Evolutionary conservation across 768 basidiomycete species (phyloP), one percentile per base, ranked within the genome.

Genomic region (Hypsizygus marmoreus): DNA sequence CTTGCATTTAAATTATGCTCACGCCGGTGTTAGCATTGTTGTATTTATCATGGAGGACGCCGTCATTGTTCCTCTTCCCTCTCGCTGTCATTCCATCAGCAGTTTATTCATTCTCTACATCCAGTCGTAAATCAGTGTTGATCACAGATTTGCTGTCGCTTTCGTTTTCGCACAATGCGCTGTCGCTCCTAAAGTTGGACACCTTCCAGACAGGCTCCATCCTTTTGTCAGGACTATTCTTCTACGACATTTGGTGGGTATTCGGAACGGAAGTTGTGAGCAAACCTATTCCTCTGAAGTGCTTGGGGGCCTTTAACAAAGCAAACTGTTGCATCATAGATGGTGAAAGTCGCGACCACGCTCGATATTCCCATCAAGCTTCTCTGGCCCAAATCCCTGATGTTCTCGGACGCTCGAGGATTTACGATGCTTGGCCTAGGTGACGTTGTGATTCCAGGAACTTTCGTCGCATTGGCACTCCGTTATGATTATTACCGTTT

Each of bases 211-310:
- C 95, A 12, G 95, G 93, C 6, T 76, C 77, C 30, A 80, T 92
- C 49, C 76, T 97, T 3, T 73, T 99, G 4, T 77, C 78, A 2
- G 93, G 91, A 4, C 71, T 99, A 17, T 92, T 97, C 68, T 35
- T 97, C 31, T 98, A 98, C 61, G 95, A 98, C 62, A 80, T 97
- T 30, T 95, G 86, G 79, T 97, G 91, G 91, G 92, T 95, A 2
- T 95, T 94, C 62, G 89, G 88, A 14, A 88, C 88, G 0, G 79
- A 84, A 58, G 89, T 92, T 66, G 89, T 89, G 63, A 62, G 87
- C 72, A 9, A 1, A 28, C 17, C 1, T 19, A 19, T 24, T 19
- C 26, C n/a, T n/a, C n/a, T n/a, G n/a, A n/a, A n/a, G n/a, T n/a
- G n/a, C n/a, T n/a, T n/a, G n/a, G n/a, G n/a, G n/a, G n/a, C n/a